These are phyloP conservation scores for Paramecium caudatum DNA, from an alignment of 73 alveolate species.

Conservation along the genomic window DNA sequence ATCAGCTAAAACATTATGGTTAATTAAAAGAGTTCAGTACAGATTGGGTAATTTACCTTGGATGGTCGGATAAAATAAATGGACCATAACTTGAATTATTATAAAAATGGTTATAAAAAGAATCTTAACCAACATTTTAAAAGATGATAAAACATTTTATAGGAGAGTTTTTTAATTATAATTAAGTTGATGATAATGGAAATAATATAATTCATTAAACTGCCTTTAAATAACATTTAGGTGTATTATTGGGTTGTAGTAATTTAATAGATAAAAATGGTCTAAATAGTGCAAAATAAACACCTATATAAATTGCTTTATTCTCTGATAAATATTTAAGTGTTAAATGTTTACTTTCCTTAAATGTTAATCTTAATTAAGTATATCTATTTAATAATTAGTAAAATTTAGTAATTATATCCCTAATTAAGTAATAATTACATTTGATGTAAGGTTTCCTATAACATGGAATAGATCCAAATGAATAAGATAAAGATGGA, in stretches of 20 bases:
- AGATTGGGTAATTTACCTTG: conserved; percentile 16
- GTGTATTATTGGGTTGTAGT: conserved; percentile 13
- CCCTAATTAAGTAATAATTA: neutral
- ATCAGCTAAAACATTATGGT: neutral
- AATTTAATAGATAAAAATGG: conserved; percentile 13
- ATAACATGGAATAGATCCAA: conserved; percentile 31
- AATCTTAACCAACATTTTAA: neutral
- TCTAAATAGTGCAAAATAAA: neutral
- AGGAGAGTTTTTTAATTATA: conserved; percentile 14
- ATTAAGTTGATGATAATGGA: conserved; percentile 6
- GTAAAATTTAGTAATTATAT: conserved; percentile 28
- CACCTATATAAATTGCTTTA: neutral
- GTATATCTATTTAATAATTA: neutral
- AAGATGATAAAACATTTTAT: conserved; percentile 20
- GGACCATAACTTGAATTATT: neutral
- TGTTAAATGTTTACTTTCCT: conserved; percentile 35
- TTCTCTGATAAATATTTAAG: neutral
- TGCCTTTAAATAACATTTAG: conserved; percentile 31
- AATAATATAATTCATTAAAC: conserved; percentile 9
- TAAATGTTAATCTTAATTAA: conserved; percentile 31
- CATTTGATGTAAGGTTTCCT: conserved; percentile 5
- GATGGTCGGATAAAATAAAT: neutral
- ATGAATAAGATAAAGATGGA: conserved; percentile 44
- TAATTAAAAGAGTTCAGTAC: conserved; percentile 50
- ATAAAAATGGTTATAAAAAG: conserved; percentile 3